These are phyloP conservation scores for Talaromyces pinophilus DNA, from an alignment of 2,329 filamentous ascomycete genomes.

Conservation along the genomic window DNA sequence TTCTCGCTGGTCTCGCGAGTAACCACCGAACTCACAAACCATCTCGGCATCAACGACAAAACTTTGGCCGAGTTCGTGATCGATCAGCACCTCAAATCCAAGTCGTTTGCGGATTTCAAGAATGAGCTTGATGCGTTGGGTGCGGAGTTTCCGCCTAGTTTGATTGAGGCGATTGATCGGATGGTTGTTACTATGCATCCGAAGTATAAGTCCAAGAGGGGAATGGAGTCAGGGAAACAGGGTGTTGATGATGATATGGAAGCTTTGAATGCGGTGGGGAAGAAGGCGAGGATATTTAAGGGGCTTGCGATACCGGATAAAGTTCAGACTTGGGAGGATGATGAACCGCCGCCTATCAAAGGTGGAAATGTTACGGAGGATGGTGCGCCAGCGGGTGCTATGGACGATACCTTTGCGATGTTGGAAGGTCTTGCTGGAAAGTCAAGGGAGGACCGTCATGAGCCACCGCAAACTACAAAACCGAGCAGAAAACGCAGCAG, in stretches of 20 bases:
- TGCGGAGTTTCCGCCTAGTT: slow-evolving; percentile 78
- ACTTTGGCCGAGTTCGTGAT: slow-evolving; percentile 96
- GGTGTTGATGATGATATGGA: slow-evolving; percentile 48
- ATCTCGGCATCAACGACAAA: slow-evolving; percentile 88
- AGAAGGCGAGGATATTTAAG: slow-evolving; percentile 85
- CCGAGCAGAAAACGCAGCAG: slow-evolving; percentile 56
- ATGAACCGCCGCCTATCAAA: slow-evolving; percentile 41
- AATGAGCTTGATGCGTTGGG: slow-evolving; percentile 72
- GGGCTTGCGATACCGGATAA: slow-evolving; percentile 85
- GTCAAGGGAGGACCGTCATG: slow-evolving; percentile 44
- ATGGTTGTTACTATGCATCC: slow-evolving; percentile 88
- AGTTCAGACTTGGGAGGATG: slow-evolving; percentile 57
- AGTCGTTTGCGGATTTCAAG: slow-evolving; percentile 71
- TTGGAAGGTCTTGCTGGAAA: slow-evolving; percentile 82
- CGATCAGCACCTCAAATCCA: slow-evolving; percentile 77
- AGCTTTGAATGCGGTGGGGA: slow-evolving; percentile 55
- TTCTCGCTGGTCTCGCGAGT: slow-evolving; percentile 94
- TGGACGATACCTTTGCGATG: slow-evolving; percentile 91
- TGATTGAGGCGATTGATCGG: slow-evolving; percentile 89
- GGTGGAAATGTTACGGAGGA: slow-evolving; percentile 30
- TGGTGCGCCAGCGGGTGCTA: slow-evolving; percentile 60
- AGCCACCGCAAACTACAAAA: slow-evolving; percentile 36
- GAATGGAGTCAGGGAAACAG: slow-evolving; percentile 36
- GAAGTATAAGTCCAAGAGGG: slow-evolving; percentile 67
- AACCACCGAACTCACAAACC: slow-evolving; percentile 90